These are phyloP conservation scores for Kodamaea neixiangensis DNA, from an alignment of 805 yeast species.

Conservation along the genomic window DNA sequence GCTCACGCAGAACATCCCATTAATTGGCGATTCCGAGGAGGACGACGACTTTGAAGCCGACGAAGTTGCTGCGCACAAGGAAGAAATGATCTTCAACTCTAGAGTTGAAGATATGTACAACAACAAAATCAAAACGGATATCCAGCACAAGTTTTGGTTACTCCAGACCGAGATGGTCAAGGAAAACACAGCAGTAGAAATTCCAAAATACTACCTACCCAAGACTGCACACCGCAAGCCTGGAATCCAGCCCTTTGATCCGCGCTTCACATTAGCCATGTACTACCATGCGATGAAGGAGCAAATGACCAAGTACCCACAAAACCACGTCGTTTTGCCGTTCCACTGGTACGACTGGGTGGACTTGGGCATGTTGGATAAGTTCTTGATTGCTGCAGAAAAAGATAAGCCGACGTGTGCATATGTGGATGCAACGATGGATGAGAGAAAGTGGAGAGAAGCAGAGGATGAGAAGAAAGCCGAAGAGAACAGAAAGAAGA, in stretches of 20 bases:
- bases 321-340: slow-evolving; percentile 20
- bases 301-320: slow-evolving; percentile 15
- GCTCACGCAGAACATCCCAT: not conserved
- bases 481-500: slow-evolving; percentile 4
- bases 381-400: slow-evolving; percentile 11
- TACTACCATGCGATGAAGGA: slow-evolving; percentile 15
- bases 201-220: slow-evolving; percentile 8
- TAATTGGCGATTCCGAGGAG: not conserved
- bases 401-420: slow-evolving; percentile 18
- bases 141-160: slow-evolving; percentile 25
- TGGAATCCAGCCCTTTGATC: slow-evolving; percentile 26
- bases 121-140: slow-evolving; percentile 20
- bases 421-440: slow-evolving; percentile 10
- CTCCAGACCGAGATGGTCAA: slow-evolving; percentile 11
- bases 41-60: slow-evolving; percentile 11
- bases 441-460: slow-evolving; percentile 13
- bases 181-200: slow-evolving; percentile 12
- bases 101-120: slow-evolving; percentile 17
- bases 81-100: slow-evolving; percentile 6
- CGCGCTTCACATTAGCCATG: slow-evolving; percentile 26
- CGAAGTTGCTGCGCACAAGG: slow-evolving; percentile 7
- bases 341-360: slow-evolving; percentile 62
- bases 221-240: slow-evolving; percentile 13
- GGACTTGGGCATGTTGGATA: slow-evolving; percentile 45
- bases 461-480: slow-evolving; percentile 10